Conservation (phyloP, 352 stramenopile species). For the Phytophthora foliorum region DNA sequence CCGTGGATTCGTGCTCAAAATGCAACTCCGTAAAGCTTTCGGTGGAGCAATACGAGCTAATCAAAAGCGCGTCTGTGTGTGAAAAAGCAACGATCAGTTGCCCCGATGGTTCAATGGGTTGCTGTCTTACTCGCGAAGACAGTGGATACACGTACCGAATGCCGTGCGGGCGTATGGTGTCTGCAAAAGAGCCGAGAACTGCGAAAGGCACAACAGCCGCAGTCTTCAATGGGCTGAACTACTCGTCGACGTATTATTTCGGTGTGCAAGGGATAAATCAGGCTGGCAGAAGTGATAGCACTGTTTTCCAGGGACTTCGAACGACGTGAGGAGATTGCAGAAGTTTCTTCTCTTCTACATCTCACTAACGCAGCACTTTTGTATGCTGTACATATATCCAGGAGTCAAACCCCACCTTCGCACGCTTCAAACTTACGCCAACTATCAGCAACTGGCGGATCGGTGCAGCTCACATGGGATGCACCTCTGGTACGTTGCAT, state of each 20-base stretch:
- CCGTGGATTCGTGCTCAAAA: slow-evolving; percentile 22
- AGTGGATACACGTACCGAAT: slow-evolving; percentile 26
- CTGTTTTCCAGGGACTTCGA: slow-evolving; percentile 37
- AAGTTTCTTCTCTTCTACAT: not conserved
- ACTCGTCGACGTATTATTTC: slow-evolving; percentile 64
- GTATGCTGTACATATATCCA: slow-evolving; percentile 12
- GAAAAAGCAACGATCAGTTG: slow-evolving; percentile 33
- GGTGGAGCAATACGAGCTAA: slow-evolving; percentile 39
- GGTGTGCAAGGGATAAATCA: slow-evolving; percentile 59
- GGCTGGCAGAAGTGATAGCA: slow-evolving; percentile 45
- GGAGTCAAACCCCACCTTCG: slow-evolving; percentile 43
- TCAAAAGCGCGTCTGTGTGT: slow-evolving; percentile 23
- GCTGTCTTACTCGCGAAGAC: slow-evolving; percentile 47
- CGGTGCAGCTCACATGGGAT: slow-evolving; percentile 52
- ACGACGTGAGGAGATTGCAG: slow-evolving; percentile 43
- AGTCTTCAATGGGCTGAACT: slow-evolving; percentile 50
- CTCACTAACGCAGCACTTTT: not conserved
- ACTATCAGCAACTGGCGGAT: slow-evolving; percentile 50
- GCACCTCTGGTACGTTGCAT: slow-evolving; percentile 44
- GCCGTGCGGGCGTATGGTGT: slow-evolving; percentile 35
- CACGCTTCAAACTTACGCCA: slow-evolving; percentile 44
- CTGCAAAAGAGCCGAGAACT: slow-evolving; percentile 19
- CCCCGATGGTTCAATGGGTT: slow-evolving; percentile 47
- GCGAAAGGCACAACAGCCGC: slow-evolving; percentile 48
- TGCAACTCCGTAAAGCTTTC: slow-evolving; percentile 46